Base-by-base conservation (phyloP, 371 early-diverging fungal genomes). In the Syncephalastrum racemosum region DNA sequence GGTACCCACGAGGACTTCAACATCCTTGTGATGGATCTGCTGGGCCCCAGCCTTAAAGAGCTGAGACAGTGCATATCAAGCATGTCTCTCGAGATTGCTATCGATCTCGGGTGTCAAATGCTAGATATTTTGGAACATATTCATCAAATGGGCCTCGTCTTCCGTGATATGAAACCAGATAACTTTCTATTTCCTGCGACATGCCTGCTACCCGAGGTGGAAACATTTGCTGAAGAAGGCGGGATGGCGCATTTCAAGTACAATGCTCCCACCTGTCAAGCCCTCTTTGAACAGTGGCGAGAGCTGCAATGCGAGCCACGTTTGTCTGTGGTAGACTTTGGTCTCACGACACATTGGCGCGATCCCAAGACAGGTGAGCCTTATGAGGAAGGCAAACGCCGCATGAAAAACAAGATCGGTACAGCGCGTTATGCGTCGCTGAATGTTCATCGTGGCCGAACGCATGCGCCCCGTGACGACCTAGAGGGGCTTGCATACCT, bases 41-140 rank as follows among this genome's bases (percentile, higher is more conserved):
- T 99, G 16, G 99, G 99, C 10, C 90, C 93, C 4, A 90, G 86
- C 64, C 71, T 99, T 19, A 97, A 98, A 67, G 89, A 96, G 70
- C 75, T 97, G 58, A 93, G 74, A 42, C 62, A 78, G 50, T 53
- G 64, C 24, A 73, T 77, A 50, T 64, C 68, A 51, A 54, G 68
- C 25, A 63, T 87, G 18, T 74, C 80, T 12, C 53, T 83, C 22
- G 71, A 73, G 25, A 68, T 79, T 47, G 75, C 82, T 4, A 72
- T 80, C 18, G 79, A 84, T 36, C 54, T 83, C 7, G 81, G 81
- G 12, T 71, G 76, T 53, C 87, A 83, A 63, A 81, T 84, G 73
- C 84, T 81, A 77, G 64, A 43, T 12, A 90, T 97, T 25, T 87
- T 99, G 63, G 99, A 99, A 77, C 95, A 92, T 71, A 89, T 99